Conservation (phyloP, 1,284 basidiomycete genomes). For the Malassezia vespertilionis region DNA sequence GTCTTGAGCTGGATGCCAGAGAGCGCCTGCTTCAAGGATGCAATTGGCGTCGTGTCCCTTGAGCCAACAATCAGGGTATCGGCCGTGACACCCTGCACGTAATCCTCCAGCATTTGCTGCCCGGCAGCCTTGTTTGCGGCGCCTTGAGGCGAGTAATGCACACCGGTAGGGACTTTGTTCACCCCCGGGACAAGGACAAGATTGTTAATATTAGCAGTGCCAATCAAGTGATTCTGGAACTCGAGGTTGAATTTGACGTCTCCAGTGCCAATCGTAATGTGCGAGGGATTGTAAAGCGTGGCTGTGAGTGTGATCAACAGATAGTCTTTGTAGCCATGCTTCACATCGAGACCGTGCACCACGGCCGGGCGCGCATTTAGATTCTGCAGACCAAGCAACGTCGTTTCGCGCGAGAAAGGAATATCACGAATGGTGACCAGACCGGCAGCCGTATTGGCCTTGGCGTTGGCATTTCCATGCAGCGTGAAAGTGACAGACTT, state of each 20-base stretch:
- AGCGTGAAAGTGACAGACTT: slow-evolving; percentile 54
- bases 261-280: slow-evolving; percentile 60
- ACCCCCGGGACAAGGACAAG: slow-evolving; percentile 26
- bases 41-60: slow-evolving; percentile 56
- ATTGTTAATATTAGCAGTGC: slow-evolving; percentile 55
- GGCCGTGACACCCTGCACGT: slow-evolving; percentile 58
- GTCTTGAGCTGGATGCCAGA: slow-evolving; percentile 58
- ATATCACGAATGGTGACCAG: slow-evolving; percentile 55
- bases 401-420: slow-evolving; percentile 57
- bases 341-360: slow-evolving; percentile 59
- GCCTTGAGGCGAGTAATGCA: slow-evolving; percentile 59
- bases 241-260: slow-evolving; percentile 58
- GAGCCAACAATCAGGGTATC: slow-evolving; percentile 57
- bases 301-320: slow-evolving; percentile 60
- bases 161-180: slow-evolving; percentile 50
- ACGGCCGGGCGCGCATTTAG: slow-evolving; percentile 57
- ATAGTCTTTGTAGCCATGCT: slow-evolving; percentile 59
- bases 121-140: slow-evolving; percentile 54
- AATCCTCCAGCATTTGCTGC: slow-evolving; percentile 59
- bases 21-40: slow-evolving; percentile 59
- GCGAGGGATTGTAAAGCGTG: slow-evolving; percentile 51
- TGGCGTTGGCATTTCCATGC: slow-evolving; percentile 55
- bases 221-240: slow-evolving; percentile 57
- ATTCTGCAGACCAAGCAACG: slow-evolving; percentile 60
- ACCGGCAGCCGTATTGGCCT: slow-evolving; percentile 64